phyloP scores from a whole-genome alignment of 164 flowering plant genomes.

The Piper longum region DNA sequence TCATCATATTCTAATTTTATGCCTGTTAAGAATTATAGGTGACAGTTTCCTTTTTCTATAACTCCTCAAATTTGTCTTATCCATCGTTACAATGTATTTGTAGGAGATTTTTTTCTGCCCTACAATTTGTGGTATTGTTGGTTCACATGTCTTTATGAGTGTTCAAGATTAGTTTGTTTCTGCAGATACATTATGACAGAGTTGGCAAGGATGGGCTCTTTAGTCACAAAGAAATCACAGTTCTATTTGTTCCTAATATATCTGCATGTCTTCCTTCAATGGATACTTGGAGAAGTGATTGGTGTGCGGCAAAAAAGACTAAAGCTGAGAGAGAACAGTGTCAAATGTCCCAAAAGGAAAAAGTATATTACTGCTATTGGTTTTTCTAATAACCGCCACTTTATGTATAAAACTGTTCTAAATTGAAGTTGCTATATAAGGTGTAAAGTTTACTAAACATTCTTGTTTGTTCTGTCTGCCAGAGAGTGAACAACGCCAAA shows the following conservation, averaged over 20 bases:
- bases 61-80: no score
- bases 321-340: conserved; percentile 47
- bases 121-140: no score
- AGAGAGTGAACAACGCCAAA: no score
- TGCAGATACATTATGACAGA: conserved; percentile 94
- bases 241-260: conserved; percentile 77
- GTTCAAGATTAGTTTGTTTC: background rate
- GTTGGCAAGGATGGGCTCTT: conserved; percentile 86
- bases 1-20: no score
- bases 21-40: no score
- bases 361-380: conserved; percentile 8
- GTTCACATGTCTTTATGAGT: background rate
- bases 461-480: no score
- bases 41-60: no score
- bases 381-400: background rate
- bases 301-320: conserved; percentile 55
- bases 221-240: conserved; percentile 87
- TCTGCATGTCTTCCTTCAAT: conserved; percentile 84
- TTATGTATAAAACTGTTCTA: no score
- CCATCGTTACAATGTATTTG: no score
- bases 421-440: no score
- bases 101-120: no score
- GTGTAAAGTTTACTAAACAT: no score
- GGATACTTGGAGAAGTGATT: conserved; percentile 64
- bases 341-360: conserved; percentile 39